phyloP scores from a whole-genome alignment of 352 stramenopile genomes.

The Phytophthora aleatoria region DNA sequence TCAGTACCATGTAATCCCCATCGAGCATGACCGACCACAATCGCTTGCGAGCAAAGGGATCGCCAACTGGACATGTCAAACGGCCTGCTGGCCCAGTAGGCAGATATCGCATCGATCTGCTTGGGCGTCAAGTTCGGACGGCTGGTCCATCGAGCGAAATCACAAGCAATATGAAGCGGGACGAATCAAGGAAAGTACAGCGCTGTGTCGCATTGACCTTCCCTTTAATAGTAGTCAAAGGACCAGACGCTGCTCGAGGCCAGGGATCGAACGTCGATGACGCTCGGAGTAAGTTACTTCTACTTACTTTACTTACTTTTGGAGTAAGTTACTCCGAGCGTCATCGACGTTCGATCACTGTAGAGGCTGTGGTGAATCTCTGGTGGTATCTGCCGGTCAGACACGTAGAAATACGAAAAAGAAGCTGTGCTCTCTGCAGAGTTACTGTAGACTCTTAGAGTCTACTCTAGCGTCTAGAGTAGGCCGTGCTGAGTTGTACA shows the following conservation, averaged over 20 bases:
- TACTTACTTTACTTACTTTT: too few species aligned
- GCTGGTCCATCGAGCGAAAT: background rate
- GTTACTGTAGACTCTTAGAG: background rate
- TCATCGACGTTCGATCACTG: too few species aligned
- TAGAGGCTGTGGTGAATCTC: background rate
- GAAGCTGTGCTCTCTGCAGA: constrained; percentile 1
- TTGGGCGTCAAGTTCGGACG: background rate
- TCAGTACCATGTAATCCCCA: too few species aligned
- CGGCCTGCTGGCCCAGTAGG: background rate
- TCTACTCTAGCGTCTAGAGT: background rate
- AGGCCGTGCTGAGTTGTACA: background rate
- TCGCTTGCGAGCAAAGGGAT: background rate
- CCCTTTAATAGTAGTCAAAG: background rate
- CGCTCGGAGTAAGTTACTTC: background rate
- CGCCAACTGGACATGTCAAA: background rate
- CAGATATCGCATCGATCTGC: background rate
- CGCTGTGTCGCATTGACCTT: too few species aligned
- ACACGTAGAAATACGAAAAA: constrained; percentile 4
- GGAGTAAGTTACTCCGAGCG: too few species aligned
- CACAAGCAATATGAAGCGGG: background rate
- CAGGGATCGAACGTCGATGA: background rate
- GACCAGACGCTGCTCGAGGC: background rate
- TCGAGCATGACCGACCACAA: too few species aligned
- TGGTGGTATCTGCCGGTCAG: background rate
- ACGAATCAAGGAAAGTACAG: background rate